Percentiles rank a stretch among this genome's conserved stretches.
phyloP scores from a whole-genome alignment of 495 filamentous ascomycete genomes.

The Neurospora sp. region DNA sequence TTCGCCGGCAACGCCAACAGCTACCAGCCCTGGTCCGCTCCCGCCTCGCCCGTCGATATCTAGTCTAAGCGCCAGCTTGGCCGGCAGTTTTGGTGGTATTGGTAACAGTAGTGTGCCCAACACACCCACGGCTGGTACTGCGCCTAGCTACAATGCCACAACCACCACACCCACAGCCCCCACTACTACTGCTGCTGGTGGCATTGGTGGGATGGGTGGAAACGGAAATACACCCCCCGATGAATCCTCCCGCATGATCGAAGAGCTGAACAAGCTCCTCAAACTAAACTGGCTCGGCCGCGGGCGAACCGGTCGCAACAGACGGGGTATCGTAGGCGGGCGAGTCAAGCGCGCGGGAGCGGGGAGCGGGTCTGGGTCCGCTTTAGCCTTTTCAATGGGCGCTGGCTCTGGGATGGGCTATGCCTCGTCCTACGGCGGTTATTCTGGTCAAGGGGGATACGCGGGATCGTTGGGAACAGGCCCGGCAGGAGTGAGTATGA shows the following conservation, averaged over 20 bases:
- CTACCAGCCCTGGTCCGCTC: not conserved
- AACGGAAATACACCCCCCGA: conserved; percentile 31
- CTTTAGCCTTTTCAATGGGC: not conserved
- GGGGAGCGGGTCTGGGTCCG: not conserved
- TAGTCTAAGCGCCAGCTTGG: not conserved
- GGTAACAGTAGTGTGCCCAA: not conserved
- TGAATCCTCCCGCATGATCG: conserved; percentile 68
- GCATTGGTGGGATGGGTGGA: not conserved
- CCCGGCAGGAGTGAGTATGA: not conserved
- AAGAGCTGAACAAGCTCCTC: conserved; percentile 69
- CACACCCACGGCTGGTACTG: not conserved
- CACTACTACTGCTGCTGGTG: conserved; percentile 1
- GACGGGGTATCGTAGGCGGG: conserved; percentile 70
- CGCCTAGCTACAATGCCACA: conserved; percentile 15
- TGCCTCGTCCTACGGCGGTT: not conserved
- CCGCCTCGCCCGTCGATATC: not conserved
- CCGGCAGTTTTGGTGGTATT: not conserved
- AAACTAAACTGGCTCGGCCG: conserved; percentile 96
- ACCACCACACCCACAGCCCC: not conserved
- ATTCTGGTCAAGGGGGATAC: not conserved
- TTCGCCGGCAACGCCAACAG: not conserved
- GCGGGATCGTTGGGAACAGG: not conserved
- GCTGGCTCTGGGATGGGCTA: not conserved
- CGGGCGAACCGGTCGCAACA: conserved; percentile 79
- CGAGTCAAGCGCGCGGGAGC: conserved; percentile 23